phyloP scores from a whole-genome alignment of 768 basidiomycete species.

The Tylopilus rubrobrunneus region DNA sequence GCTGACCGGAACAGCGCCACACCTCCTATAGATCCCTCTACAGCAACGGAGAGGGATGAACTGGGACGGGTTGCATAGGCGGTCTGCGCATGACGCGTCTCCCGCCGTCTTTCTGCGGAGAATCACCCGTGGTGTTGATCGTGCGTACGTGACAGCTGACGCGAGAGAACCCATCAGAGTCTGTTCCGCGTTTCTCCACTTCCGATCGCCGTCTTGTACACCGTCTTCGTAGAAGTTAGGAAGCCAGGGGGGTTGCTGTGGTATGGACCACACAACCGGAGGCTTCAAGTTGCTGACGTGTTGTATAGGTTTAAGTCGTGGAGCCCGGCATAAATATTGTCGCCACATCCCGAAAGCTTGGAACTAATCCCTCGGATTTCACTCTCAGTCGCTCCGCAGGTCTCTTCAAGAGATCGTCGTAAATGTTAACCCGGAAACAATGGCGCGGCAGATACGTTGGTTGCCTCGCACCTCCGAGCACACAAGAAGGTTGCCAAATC shows the following conservation, averaged over 20 bases:
- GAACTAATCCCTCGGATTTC: too few relatives aligned
- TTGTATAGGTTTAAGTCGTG: background rate
- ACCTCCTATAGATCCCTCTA: slow-evolving; percentile 5
- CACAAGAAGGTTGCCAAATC: too few relatives aligned
- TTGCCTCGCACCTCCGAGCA: too few relatives aligned
- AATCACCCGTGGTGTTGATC: background rate
- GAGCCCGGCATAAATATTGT: too few relatives aligned
- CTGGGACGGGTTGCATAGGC: slow-evolving; percentile 21
- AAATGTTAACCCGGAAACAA: too few relatives aligned
- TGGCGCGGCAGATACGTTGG: too few relatives aligned
- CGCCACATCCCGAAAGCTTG: too few relatives aligned
- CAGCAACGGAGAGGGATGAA: slow-evolving; percentile 12
- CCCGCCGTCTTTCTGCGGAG: background rate
- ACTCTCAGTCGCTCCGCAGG: too few relatives aligned
- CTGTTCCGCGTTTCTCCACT: background rate
- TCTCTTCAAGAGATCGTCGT: too few relatives aligned
- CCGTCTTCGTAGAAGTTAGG: background rate
- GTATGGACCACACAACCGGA: background rate
- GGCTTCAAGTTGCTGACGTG: background rate
- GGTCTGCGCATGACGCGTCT: slow-evolving; percentile 13
- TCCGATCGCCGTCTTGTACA: background rate
- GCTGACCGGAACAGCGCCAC: background rate
- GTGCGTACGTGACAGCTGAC: background rate
- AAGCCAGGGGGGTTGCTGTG: background rate
- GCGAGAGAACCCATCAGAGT: too few relatives aligned